These are phyloP conservation scores for Candida methanosorbosa DNA, from an alignment of 805 yeast species.

Conservation along the genomic window DNA sequence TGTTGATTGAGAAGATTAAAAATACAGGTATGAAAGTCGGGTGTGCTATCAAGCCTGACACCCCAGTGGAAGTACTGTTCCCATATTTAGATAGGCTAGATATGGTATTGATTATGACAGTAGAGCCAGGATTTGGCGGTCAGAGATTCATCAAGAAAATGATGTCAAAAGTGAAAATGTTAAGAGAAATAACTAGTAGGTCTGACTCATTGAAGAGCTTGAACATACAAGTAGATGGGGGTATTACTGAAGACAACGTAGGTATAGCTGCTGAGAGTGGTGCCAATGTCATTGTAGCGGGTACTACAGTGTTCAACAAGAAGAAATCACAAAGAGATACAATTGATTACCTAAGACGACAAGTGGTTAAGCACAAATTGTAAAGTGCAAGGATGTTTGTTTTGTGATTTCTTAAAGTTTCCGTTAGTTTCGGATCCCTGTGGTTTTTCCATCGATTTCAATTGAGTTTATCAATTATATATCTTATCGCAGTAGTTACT, in stretches of 20 bases:
- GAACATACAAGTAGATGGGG: conserved; percentile 96
- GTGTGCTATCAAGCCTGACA: conserved; percentile 89
- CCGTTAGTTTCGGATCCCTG: no score
- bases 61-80: conserved; percentile 73
- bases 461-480: no score
- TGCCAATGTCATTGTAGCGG: conserved; percentile 97
- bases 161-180: conserved; percentile 88
- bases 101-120: conserved; percentile 97
- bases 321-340: conserved; percentile 74
- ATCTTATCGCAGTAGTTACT: no score
- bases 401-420: no score
- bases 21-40: conserved; percentile 84
- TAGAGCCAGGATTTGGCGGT: conserved; percentile 98
- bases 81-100: conserved; percentile 73
- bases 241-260: conserved; percentile 79
- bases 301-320: conserved; percentile 84
- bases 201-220: conserved; percentile 42
- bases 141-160: conserved; percentile 90
- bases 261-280: conserved; percentile 90
- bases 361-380: no score
- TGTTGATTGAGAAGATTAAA: conserved; percentile 68
- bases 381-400: conserved; percentile 1
- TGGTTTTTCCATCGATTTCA: no score
- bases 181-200: conserved; percentile 62
- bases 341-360: conserved; percentile 55